Evolutionary conservation across 73 alveolate species (phyloP).

Genomic region (Symbiodinium natans): DNA sequence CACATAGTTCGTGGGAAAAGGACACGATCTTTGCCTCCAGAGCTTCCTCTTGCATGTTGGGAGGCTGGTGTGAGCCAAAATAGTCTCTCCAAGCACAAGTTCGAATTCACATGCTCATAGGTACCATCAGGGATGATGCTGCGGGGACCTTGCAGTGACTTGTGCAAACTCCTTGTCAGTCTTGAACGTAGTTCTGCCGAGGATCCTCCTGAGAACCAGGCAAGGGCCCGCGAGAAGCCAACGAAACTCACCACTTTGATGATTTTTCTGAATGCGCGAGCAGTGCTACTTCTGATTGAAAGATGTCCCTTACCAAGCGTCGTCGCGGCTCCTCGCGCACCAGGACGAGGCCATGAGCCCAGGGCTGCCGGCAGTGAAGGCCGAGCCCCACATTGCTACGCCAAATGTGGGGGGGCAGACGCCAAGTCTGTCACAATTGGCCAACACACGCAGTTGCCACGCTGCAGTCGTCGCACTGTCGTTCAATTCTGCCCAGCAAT

Average conservation of each 20-base stretch:
- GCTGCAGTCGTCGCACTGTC: no score
- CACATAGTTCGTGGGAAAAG: not conserved
- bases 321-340: no score
- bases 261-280: no score
- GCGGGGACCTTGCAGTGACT: not conserved
- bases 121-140: not conserved
- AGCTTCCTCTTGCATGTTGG: not conserved
- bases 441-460: no score
- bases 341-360: conserved; percentile 3
- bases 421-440: no score
- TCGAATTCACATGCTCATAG: not conserved
- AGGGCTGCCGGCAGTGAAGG: conserved; percentile 1
- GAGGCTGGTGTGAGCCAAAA: not conserved
- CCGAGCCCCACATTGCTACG: not conserved
- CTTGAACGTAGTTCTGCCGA: no score
- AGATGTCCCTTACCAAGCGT: no score
- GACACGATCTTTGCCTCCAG: conserved; percentile 5
- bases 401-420: no score
- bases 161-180: no score
- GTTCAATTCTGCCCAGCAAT: not conserved
- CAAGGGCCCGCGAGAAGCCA: no score
- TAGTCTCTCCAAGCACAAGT: not conserved
- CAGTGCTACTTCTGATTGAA: no score
- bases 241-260: no score
- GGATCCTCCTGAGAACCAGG: not conserved